phyloP scores from a whole-genome alignment of 768 basidiomycete species.

The Myochromella boudieri region DNA sequence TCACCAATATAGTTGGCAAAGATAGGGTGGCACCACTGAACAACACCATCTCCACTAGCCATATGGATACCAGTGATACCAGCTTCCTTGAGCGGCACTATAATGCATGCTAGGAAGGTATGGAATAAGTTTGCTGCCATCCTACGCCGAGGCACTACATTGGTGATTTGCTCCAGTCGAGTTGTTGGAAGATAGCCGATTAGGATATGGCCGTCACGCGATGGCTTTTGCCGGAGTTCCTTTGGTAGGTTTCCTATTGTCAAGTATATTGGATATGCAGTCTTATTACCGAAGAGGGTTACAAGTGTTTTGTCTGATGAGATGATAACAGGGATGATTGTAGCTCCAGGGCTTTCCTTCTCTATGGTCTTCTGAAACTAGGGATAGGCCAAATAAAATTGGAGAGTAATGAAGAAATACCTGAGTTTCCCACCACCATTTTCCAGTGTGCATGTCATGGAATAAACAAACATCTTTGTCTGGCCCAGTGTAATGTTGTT shows the following conservation, averaged over 20 bases:
- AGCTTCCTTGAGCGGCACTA: constrained; percentile 25
- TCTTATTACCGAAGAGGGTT: constrained; percentile 38
- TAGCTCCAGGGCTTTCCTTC: constrained; percentile 20
- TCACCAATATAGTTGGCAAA: constrained; percentile 38
- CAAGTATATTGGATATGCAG: constrained; percentile 46
- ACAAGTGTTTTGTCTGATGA: constrained; percentile 46
- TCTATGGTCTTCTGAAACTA: constrained; percentile 21
- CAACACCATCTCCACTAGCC: constrained; percentile 29
- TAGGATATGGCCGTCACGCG: constrained; percentile 31
- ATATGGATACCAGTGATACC: constrained; percentile 24
- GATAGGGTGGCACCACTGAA: constrained; percentile 33
- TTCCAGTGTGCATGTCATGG: too few relatives aligned
- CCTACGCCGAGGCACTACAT: constrained; percentile 23
- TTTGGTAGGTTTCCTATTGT: constrained; percentile 48
- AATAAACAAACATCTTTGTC: too few relatives aligned
- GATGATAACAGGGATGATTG: constrained; percentile 42
- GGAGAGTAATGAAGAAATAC: too few relatives aligned
- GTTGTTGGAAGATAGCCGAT: constrained; percentile 41
- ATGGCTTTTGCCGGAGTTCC: constrained; percentile 35
- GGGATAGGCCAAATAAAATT: too few relatives aligned
- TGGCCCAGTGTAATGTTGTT: constrained; percentile 33
- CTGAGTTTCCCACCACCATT: too few relatives aligned
- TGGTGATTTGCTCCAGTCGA: constrained; percentile 30
- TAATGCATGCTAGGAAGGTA: constrained; percentile 26
- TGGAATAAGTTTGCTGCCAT: constrained; percentile 36